Base-by-base conservation (phyloP, 2,329 filamentous ascomycete genomes). In the Colletotrichum gloeosporioides region DNA sequence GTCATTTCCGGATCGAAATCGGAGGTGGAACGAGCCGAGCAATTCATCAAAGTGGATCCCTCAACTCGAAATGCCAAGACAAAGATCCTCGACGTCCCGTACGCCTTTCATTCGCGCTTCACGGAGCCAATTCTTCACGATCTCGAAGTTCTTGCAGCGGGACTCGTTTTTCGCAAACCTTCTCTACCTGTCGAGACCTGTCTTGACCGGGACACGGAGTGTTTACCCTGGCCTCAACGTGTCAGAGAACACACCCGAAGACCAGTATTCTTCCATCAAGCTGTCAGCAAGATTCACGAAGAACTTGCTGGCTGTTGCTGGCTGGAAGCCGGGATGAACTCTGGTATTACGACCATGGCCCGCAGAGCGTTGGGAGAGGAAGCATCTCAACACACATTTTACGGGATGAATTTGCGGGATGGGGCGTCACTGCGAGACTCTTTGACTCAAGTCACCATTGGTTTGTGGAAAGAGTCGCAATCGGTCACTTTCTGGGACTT, bases 101-200 rank as follows among this genome's bases (percentile, higher is more conserved):
- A 90, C 71, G 88, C 86, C 0, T 90, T 89, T 78, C 89, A 90
- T 77, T 89, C 85, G 0, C 64, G 70, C 0, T 80, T 90, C 0
- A 84, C 87, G 0, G 86, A 89, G 0, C 65, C 75, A 0, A 65
- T 89, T 1, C 66, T 83, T 9, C 18, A 62, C 1, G 49, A 75
- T 1, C 79, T 87, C 2, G 78, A 79, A 16, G 29, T 77, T 2
- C 34, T 84, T 4, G 85, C 78, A 0, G 68, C 80, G 6, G 32
- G 15, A 8, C 25, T 72, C 15, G 29, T 10, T 13, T 67, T 72
- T 49, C 69, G 62, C 18, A 27, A 57, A 4, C 62, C 69, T 3
- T 25, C 18, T 16, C 25, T 72, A 2, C 69, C 62, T n/a, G 8
- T 72, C 3, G 69, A 72, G 62, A 39, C 44, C 13, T 67, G 62